Evolutionary conservation across 306 rosid species (phyloP), one percentile per base, ranked within the genome.

Genomic region (Trifolium dubium): DNA sequence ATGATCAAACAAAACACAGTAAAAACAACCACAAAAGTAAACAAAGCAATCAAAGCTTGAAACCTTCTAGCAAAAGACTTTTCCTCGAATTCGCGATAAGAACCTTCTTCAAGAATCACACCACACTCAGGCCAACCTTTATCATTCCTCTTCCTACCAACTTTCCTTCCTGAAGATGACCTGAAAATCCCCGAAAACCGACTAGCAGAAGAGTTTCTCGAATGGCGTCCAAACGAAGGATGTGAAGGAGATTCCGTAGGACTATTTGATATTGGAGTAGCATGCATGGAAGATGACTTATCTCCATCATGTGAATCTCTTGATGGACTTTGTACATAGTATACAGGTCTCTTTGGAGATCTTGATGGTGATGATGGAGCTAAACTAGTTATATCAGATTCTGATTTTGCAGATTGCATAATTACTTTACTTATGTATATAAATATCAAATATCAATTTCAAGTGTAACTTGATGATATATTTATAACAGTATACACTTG

Each of bases 121-220:
- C 84, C 85, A 83, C 97, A 92, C 86, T 92, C 97, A n/a, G 97
- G 99, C 95, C 97, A 94, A 8, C 96, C 98, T 77, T 94, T 92
- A 63, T 94, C 99, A 64, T 92, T 88, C 74, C 88, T 92, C 73
- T 87, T 89, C 65, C 89, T 60, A 17, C 83, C 10, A 3, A 88
- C 89, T 84, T 94, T 94, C 51, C 98, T 84, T 2, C 96, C 93
- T 0, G 98, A 94, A 61, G 97, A 92, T 1, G 98, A 90, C 83
- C 98, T 80, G 84, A 94, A 94, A 46, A 94, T 88, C 65, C 99
- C 99, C 0, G 99, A 94, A 41, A 94, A 92, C 8, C 90, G 77
- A 81, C 96, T 92, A 4, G 86, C 90, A 0, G 99, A 94, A 1
- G 98, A 92, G 96, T 87, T 94, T 73, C 99, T 85, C 0, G 99